These are phyloP conservation scores for Fusarium papillatum DNA, from an alignment of 2,329 filamentous ascomycete genomes.

Conservation along the genomic window DNA sequence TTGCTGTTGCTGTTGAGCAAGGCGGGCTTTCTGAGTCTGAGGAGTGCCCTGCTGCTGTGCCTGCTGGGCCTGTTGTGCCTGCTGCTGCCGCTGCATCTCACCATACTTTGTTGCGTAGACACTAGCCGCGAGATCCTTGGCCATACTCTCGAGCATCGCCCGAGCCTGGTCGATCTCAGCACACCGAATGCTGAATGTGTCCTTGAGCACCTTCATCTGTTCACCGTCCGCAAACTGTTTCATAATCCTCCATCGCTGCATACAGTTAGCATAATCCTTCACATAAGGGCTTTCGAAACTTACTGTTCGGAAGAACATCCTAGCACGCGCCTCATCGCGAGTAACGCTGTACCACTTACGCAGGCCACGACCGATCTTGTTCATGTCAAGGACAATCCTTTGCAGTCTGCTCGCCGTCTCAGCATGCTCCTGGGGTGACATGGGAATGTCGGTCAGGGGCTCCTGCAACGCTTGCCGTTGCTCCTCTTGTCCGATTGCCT, in stretches of 20 bases:
- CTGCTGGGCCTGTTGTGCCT: conserved; percentile 22
- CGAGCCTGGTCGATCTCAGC: conserved; percentile 65
- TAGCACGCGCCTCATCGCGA: conserved; percentile 63
- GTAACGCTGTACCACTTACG: conserved; percentile 63
- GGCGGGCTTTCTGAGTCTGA: conserved; percentile 45
- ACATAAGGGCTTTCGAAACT: conserved; percentile 43
- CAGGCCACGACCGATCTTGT: conserved; percentile 59
- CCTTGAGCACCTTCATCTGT: conserved; percentile 58
- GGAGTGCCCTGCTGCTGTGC: conserved; percentile 43
- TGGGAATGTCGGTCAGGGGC: conserved; percentile 58
- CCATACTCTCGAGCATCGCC: conserved; percentile 65
- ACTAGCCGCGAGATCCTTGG: conserved; percentile 58
- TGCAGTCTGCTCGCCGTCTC: conserved; percentile 60
- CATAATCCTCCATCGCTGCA: conserved; percentile 65
- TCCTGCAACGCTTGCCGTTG: conserved; percentile 55
- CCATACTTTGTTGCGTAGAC: conserved; percentile 37
- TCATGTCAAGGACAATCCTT: conserved; percentile 57
- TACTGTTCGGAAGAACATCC: conserved; percentile 67
- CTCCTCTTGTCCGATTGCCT: conserved; percentile 55
- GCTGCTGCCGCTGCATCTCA: neutral
- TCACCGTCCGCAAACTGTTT: conserved; percentile 68
- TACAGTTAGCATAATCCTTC: conserved; percentile 47
- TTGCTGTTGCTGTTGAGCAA: conserved; percentile 52
- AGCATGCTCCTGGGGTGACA: conserved; percentile 59
- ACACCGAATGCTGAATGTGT: conserved; percentile 64